Evolutionary conservation across 2,329 filamentous ascomycete species (phyloP), one percentile per base, ranked within the genome.

Genomic region (Aureobasidium sp.): DNA sequence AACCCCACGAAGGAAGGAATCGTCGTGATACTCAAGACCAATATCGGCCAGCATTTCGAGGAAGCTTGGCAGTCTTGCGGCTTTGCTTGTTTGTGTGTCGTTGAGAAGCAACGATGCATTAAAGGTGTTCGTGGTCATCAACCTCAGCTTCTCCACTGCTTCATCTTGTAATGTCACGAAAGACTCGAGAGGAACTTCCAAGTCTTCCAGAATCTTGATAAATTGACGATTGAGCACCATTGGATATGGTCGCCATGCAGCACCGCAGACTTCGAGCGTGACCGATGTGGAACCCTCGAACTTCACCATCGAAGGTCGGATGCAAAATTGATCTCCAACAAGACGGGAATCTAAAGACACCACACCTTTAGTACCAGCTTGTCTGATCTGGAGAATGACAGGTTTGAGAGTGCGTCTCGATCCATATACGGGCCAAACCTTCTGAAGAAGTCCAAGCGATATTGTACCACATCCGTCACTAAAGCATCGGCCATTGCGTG

Each of bases 171-270:
- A 73, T 0, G 78, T 68, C 11, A 87, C 69, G 65, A 96, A 93
- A 70, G 83, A 87, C 0, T 73, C 61, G 1, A 75, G 69, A 0
- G 78, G 70, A 0, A 88, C 84, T 0, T 81, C 80, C 71, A 93
- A 85, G 66, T 95, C 91, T 69, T 96, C 91, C 0, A 96, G 72
- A 5, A 95, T 91, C 70, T 95, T 95, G 74, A 95, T 91, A 64
- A 92, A 79, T 66, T 90, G 89, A 0, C 88, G 85, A 68, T 95
- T 95, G 1, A 95, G 79, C 21, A 86, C 83, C 66, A 92, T 78
- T 0, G 83, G 83, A 7, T 93, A 79, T 0, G 89, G 86, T 55
- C 80, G 84, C 41, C 83, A 84, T 0, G 85, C 86, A 45, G 84
- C 80, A 50, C 87, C 88, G 68, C 88, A 92, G 48, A 91, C 89